phyloP scores from a whole-genome alignment of 164 flowering plant species.

The grape (Vitis vinifera) region ASM3070453v1 NC_081818.1:6792501-6793000 shows the following conservation, averaged over 20 bases:
- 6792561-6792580: background rate
- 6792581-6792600: background rate
- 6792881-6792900: no score
- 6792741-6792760: background rate
- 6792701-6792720: background rate
- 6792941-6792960: no score
- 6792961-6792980: no score
- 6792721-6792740: background rate
- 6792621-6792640: slow-evolving; percentile 35
- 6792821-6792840: no score
- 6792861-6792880: no score
- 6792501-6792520: no score
- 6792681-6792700: slow-evolving; percentile 22
- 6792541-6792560: background rate
- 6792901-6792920: no score
- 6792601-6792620: background rate
- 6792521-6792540: background rate
- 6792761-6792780: slow-evolving; percentile 1
- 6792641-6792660: slow-evolving; percentile 33
- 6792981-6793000: no score
- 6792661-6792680: slow-evolving; percentile 20
- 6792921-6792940: no score
- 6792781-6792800: background rate
- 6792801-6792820: no score
- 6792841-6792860: no score